A percentile compares a stretch with the other conserved stretches of the same genome.
Conservation (phyloP, 495 filamentous ascomycete genomes). For the Aspergillus sparsus region DNA sequence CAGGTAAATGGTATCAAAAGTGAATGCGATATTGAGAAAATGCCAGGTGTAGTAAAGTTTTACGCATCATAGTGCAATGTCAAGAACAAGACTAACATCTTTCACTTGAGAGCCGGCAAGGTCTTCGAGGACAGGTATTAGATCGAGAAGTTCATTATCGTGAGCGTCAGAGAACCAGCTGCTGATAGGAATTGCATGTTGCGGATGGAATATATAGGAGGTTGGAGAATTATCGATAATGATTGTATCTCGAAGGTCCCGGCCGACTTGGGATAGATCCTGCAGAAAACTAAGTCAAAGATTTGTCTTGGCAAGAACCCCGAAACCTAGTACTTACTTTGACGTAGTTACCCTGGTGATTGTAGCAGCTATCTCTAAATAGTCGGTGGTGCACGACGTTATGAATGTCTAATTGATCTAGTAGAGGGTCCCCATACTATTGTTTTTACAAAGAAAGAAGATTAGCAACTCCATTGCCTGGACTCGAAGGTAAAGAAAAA, state of each 20-base stretch:
- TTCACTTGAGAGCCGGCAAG: constrained; percentile 81
- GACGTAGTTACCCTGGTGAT: constrained; percentile 99
- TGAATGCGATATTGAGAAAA: constrained; percentile 30
- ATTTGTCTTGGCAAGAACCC: background rate
- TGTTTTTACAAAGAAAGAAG: background rate
- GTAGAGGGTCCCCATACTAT: constrained; percentile 92
- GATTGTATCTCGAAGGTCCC: constrained; percentile 95
- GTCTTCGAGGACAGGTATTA: constrained; percentile 98
- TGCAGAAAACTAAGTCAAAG: constrained; percentile 26
- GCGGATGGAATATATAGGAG: constrained; percentile 98
- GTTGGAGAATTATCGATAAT: constrained; percentile 99
- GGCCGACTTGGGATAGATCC: constrained; percentile 95
- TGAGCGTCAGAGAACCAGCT: constrained; percentile 99
- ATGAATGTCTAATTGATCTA: constrained; percentile 98
- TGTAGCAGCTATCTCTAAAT: constrained; percentile 98
- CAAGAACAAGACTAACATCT: constrained; percentile 96
- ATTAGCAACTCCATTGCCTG: constrained; percentile 11
- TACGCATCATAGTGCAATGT: constrained; percentile 76
- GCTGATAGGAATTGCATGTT: constrained; percentile 98
- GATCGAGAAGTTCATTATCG: constrained; percentile 96
- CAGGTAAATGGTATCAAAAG: constrained; percentile 12
- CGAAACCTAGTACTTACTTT: constrained; percentile 56
- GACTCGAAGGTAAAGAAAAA: background rate
- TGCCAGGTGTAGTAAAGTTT: constrained; percentile 38
- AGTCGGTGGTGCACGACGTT: constrained; percentile 93